A percentile compares a stretch with the other conserved stretches of the same genome.
Evolutionary conservation across 805 yeast species (phyloP).

Genomic region (Aciculoconidium aculeatum): DNA sequence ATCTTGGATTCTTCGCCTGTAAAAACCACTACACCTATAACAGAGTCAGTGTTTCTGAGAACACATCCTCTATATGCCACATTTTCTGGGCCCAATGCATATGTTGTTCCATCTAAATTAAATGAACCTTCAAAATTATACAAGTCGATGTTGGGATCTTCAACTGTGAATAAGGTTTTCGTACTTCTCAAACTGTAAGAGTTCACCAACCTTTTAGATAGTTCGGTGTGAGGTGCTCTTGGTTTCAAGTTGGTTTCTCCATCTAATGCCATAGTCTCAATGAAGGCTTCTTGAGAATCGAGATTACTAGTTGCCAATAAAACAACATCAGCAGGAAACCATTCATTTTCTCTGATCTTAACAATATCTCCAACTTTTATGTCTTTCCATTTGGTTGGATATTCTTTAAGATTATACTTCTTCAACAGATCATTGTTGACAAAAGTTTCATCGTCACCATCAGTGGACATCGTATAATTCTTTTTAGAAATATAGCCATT

Average conservation of each 20-base stretch:
- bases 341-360: conserved; percentile 68
- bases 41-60: conserved; percentile 71
- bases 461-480: background rate
- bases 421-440: conserved; percentile 15
- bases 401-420: conserved; percentile 29
- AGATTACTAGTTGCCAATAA: conserved; percentile 57
- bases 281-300: conserved; percentile 60
- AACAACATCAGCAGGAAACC: conserved; percentile 90
- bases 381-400: conserved; percentile 57
- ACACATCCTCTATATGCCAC: conserved; percentile 89
- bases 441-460: conserved; percentile 6
- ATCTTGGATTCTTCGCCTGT: conserved; percentile 96
- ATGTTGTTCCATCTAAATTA: conserved; percentile 28
- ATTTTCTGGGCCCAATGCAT: conserved; percentile 73
- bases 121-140: conserved; percentile 87
- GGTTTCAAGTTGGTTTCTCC: conserved; percentile 93
- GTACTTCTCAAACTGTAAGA: conserved; percentile 47
- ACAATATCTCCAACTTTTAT: conserved; percentile 85
- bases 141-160: conserved; percentile 88
- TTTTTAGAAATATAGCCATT: conserved; percentile 4
- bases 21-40: conserved; percentile 78
- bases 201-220: conserved; percentile 46
- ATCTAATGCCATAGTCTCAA: conserved; percentile 96
- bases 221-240: conserved; percentile 58
- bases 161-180: conserved; percentile 56